Percentiles rank a stretch among this genome's conserved stretches.
Evolutionary conservation across 805 yeast species (phyloP).

Genomic region (Pichia thaimueangensis): DNA sequence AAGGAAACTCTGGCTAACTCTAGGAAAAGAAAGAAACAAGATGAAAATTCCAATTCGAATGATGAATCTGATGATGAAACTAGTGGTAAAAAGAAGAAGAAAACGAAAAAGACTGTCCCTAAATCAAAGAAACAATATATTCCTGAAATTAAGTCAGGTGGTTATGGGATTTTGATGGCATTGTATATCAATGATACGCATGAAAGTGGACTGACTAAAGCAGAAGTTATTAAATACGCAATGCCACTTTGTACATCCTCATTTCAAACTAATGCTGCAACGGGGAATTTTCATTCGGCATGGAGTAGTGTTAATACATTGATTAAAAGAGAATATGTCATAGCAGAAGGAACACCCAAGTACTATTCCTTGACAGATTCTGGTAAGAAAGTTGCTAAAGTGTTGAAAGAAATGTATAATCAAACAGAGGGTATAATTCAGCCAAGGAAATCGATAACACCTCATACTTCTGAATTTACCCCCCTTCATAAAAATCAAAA

Average conservation of each 20-base stretch:
- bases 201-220: constrained; percentile 55
- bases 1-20: background rate
- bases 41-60: background rate
- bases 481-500: background rate
- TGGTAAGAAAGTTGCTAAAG: constrained; percentile 58
- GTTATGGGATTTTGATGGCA: constrained; percentile 70
- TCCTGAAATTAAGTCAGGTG: constrained; percentile 75
- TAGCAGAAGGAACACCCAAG: constrained; percentile 49
- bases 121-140: constrained; percentile 48
- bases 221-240: constrained; percentile 50
- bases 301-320: constrained; percentile 69
- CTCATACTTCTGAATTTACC: background rate
- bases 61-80: background rate
- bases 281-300: constrained; percentile 62
- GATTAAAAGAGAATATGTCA: constrained; percentile 52
- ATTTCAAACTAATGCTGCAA: constrained; percentile 50
- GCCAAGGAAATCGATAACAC: background rate
- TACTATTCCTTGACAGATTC: constrained; percentile 60
- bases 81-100: background rate
- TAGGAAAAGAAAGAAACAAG: constrained; percentile 4
- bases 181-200: constrained; percentile 43
- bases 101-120: constrained; percentile 7
- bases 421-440: background rate
- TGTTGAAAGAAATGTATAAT: constrained; percentile 36
- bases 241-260: constrained; percentile 50